Conservation (phyloP, 108 stramenopile species). For the Thalassiosira profunda region DNA sequence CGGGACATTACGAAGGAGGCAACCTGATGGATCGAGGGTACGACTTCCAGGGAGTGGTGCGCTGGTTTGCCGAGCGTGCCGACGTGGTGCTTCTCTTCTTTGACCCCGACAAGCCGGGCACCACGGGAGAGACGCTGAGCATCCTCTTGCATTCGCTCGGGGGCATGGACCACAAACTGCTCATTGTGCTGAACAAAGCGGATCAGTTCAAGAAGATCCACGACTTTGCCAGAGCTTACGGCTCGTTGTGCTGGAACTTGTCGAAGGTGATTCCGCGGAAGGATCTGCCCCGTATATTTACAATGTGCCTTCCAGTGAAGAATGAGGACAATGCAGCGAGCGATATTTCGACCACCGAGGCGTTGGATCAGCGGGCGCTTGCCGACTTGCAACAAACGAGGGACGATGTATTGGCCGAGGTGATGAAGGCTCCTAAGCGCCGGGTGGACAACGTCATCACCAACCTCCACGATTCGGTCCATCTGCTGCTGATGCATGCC, state of each 20-base stretch:
- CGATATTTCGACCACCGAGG: conserved; percentile 15
- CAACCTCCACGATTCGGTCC: conserved; percentile 90
- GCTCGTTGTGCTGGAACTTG: conserved; percentile 99
- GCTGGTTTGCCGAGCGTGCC: conserved; percentile 98
- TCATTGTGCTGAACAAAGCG: conserved; percentile 99
- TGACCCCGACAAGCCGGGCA: conserved; percentile 98
- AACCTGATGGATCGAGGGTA: conserved; percentile 97
- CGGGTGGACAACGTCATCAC: conserved; percentile 99
- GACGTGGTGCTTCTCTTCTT: conserved; percentile 99
- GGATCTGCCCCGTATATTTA: conserved; percentile 98
- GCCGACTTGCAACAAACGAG: conserved; percentile 87
- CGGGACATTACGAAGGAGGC: too few relatives aligned
- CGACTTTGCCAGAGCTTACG: conserved; percentile 99
- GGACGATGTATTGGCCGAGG: conserved; percentile 93
- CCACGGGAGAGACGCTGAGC: conserved; percentile 98
- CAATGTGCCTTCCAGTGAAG: conserved; percentile 94
- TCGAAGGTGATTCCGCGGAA: conserved; percentile 95
- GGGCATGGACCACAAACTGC: conserved; percentile 99
- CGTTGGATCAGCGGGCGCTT: conserved; percentile 56
- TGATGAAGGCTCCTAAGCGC: conserved; percentile 96
- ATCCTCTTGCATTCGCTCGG: conserved; percentile 90
- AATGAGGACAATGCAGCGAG: conserved; percentile 15
- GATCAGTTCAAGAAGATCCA: conserved; percentile 95
- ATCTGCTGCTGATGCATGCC: conserved; percentile 89
- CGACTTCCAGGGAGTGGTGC: conserved; percentile 95